A percentile compares a stretch with the other conserved stretches of the same genome.
These are phyloP conservation scores for Psilocybe cubensis DNA, from an alignment of 768 basidiomycete genomes.

Conservation along the genomic window DNA sequence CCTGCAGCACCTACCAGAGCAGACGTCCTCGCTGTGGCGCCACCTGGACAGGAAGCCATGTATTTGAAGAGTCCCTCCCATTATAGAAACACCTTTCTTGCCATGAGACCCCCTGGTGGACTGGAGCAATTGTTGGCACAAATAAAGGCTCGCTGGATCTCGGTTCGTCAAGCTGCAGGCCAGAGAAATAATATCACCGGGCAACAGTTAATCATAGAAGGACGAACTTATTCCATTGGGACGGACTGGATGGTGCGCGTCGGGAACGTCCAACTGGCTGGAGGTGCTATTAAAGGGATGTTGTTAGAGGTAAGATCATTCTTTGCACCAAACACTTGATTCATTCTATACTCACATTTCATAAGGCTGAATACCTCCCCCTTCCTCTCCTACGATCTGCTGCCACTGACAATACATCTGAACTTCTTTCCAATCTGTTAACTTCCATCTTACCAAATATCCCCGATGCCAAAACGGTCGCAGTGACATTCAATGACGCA, in stretches of 20 bases:
- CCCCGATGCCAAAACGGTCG: constrained; percentile 72
- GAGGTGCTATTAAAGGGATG: constrained; percentile 83
- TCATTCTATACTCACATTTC: constrained; percentile 3
- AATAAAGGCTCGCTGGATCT: constrained; percentile 75
- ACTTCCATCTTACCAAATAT: constrained; percentile 77
- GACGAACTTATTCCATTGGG: constrained; percentile 74
- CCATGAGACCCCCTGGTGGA: constrained; percentile 72
- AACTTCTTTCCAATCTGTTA: constrained; percentile 74
- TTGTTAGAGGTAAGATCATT: constrained; percentile 64
- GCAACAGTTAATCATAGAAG: constrained; percentile 76
- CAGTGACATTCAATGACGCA: constrained; percentile 75
- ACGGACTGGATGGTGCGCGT: constrained; percentile 82
- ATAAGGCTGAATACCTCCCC: constrained; percentile 82
- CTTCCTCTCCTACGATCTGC: constrained; percentile 70
- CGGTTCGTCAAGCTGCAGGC: constrained; percentile 54
- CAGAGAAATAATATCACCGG: constrained; percentile 41
- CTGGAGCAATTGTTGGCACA: constrained; percentile 77
- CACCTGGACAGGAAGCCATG: constrained; percentile 42
- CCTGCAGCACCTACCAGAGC: constrained; percentile 69
- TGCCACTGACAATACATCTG: constrained; percentile 67
- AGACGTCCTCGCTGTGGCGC: constrained; percentile 55
- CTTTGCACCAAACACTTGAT: background rate
- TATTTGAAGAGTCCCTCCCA: constrained; percentile 59
- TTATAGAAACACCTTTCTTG: constrained; percentile 78
- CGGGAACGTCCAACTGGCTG: constrained; percentile 77